Percentiles rank a stretch among this genome's conserved stretches.
These are phyloP conservation scores for Metarhizium sp. DNA, from an alignment of 2,329 filamentous ascomycete species.

Conservation along the genomic window DNA sequence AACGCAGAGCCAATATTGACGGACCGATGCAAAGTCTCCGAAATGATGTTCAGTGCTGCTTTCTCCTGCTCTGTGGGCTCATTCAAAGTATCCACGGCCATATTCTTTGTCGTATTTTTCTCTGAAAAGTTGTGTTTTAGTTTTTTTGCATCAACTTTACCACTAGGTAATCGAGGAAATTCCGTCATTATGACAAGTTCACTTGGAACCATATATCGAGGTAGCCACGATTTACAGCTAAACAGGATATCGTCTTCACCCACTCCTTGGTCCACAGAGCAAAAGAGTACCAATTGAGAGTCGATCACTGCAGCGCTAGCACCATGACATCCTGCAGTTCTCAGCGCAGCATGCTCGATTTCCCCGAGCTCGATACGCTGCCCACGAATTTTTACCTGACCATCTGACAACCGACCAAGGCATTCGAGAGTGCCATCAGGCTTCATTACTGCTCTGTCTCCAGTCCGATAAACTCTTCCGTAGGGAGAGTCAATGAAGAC, in stretches of 20 bases:
- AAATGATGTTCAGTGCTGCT: slow-evolving; percentile 30
- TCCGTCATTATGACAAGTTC: slow-evolving; percentile 55
- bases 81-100: background rate
- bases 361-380: slow-evolving; percentile 77
- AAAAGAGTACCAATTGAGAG: slow-evolving; percentile 66
- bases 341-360: slow-evolving; percentile 60
- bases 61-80: slow-evolving; percentile 13
- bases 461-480: slow-evolving; percentile 72
- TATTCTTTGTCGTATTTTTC: slow-evolving; percentile 8
- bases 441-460: slow-evolving; percentile 67
- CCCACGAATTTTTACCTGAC: slow-evolving; percentile 79
- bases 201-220: slow-evolving; percentile 72
- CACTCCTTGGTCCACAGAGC: slow-evolving; percentile 38
- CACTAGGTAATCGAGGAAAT: slow-evolving; percentile 71
- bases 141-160: slow-evolving; percentile 67
- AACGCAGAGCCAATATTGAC: slow-evolving; percentile 33
- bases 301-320: slow-evolving; percentile 59
- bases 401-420: slow-evolving; percentile 66
- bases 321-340: slow-evolving; percentile 51
- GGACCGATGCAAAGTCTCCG: slow-evolving; percentile 27
- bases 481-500: slow-evolving; percentile 62
- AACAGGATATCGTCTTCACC: slow-evolving; percentile 36
- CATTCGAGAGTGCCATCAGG: slow-evolving; percentile 68
- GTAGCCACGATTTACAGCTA: slow-evolving; percentile 66
- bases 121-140: slow-evolving; percentile 43